Evolutionary conservation across 176 grass and related monocot genomes (phyloP), one percentile per base, ranked within the genome.

Genomic region (Puccinellia tenuiflora): DNA sequence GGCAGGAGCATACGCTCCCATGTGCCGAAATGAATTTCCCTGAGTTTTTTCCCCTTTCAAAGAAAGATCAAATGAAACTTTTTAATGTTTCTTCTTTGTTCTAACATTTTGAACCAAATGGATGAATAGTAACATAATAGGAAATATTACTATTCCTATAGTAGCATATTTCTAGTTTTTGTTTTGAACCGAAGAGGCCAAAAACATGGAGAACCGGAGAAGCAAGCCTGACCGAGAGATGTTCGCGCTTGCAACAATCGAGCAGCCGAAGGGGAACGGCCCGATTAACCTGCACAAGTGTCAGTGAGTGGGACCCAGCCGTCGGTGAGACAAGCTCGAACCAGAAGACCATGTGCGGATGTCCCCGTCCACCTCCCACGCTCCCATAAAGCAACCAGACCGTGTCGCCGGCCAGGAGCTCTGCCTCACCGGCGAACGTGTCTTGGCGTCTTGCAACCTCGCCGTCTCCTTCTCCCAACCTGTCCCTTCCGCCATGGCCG

Each of bases 341-440:
- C 25, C 16, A 5, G 57, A 38, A 18, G 17, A 13, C 7, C 2
- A 0, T 29, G 24, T 29, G 16, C 43, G 69, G 21, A 73, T 47
- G 40, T 0, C 0, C 24, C 29, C 16, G 4, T 2, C 15, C 18
- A 12, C 21, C 6, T 6, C 34, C 47, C 18, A 48, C 65, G 28
- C 22, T 77, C 28, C 31, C 86, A 75, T 75, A 89, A 82, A 92
- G 26, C 43, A 46, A 2, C 22, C 54, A 47, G 18, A 35, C 50
- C 67, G 2, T 64, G 77, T 76, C 67, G 8, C 76, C 31, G 34
- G 22, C 22, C 7, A 64, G 69, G 29, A 64, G 46, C 85, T 4
- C 53, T 25, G 17, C 73, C 56, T 81, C 62, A 26, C 64, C 43
- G 35, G 33, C 25, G 16, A 61, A 34, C 26, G 8, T 31, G 54